Conservation (phyloP, 1,139 yeast genomes). For the Scheffersomyces stambukii region DNA sequence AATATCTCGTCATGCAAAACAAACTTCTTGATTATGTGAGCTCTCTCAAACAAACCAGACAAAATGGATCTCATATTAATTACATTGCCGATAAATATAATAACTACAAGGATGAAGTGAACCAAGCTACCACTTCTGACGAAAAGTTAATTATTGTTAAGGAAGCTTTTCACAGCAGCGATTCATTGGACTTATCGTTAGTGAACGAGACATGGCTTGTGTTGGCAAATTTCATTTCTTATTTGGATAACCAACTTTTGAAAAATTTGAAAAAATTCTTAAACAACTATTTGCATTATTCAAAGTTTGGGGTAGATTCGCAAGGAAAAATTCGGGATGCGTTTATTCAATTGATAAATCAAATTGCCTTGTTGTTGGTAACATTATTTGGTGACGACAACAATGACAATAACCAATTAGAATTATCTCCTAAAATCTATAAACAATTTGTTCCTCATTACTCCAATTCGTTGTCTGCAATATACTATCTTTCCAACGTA, state of each 20-base stretch:
- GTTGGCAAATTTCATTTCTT: conserved; percentile 33
- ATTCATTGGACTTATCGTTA: conserved; percentile 39
- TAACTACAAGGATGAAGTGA: conserved; percentile 32
- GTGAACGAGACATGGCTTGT: conserved; percentile 47
- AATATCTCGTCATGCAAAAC: conserved; percentile 37
- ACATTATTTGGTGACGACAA: conserved; percentile 28
- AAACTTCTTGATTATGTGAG: conserved; percentile 35
- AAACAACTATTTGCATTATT: conserved; percentile 36
- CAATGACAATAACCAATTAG: conserved; percentile 25
- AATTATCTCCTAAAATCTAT: conserved; percentile 34
- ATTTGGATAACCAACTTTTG: conserved; percentile 29
- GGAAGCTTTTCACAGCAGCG: conserved; percentile 36
- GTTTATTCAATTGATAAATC: conserved; percentile 24
- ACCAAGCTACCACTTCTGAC: conserved; percentile 23
- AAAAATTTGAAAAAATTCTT: conserved; percentile 32
- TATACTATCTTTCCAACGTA: conserved; percentile 32
- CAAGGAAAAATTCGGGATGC: conserved; percentile 25
- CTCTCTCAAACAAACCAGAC: conserved; percentile 29
- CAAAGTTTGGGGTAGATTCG: conserved; percentile 23
- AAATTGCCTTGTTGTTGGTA: conserved; percentile 23
- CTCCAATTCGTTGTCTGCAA: conserved; percentile 40
- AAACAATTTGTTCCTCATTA: conserved; percentile 37
- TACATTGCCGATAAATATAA: conserved; percentile 39
- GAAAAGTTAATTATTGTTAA: conserved; percentile 26
- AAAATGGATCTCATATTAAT: conserved; percentile 35